These are phyloP conservation scores for Wallemia mellicola DNA, from an alignment of 1,284 basidiomycete species.

Conservation along the genomic window DNA sequence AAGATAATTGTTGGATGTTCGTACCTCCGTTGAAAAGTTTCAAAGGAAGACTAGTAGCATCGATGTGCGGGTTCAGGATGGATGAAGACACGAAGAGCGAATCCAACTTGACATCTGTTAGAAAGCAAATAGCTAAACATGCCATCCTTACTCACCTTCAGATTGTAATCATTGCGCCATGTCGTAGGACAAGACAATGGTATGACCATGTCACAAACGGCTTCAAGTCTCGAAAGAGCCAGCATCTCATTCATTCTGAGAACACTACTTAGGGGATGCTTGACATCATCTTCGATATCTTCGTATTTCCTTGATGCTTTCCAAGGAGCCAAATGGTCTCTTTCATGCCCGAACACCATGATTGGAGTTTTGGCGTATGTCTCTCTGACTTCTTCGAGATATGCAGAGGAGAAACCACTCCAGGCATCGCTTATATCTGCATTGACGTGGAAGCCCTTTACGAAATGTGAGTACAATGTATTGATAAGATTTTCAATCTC, in stretches of 20 bases:
- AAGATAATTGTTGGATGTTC: neutral
- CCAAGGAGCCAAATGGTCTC: neutral
- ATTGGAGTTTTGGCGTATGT: neutral
- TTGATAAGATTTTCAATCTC: too few species aligned
- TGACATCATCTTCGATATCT: neutral
- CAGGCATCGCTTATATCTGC: neutral
- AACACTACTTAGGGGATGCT: neutral
- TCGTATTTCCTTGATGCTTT: neutral
- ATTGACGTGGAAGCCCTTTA: neutral
- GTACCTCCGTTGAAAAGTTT: neutral
- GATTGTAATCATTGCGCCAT: neutral
- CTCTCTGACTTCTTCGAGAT: neutral
- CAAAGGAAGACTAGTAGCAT: neutral
- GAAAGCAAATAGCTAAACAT: neutral
- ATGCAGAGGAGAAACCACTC: neutral
- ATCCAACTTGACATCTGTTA: too few species aligned
- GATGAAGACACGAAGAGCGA: neutral
- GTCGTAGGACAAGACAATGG: neutral
- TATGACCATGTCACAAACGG: neutral
- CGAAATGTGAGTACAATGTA: too few species aligned
- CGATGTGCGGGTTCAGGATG: neutral
- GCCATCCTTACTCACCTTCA: neutral
- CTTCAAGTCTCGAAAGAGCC: neutral
- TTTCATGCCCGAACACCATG: neutral
- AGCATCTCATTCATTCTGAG: neutral